Evolutionary conservation across 257 asterid genomes (phyloP).

Genomic region (Verbascum thapsus): DNA sequence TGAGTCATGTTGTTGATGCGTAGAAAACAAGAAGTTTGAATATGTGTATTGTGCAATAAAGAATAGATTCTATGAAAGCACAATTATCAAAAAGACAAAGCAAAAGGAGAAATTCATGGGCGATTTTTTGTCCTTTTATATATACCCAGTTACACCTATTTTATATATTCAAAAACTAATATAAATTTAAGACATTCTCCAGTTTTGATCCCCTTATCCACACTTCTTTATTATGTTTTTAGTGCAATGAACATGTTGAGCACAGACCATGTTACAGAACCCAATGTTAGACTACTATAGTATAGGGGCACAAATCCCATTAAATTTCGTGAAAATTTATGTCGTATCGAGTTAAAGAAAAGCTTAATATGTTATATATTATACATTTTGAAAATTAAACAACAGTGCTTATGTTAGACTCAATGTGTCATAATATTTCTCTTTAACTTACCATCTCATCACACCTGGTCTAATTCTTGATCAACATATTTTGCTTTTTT

Average conservation of each 20-base stretch:
- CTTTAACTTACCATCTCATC: too few species aligned
- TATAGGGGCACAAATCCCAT: conserved; percentile 11
- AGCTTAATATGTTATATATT: too few species aligned
- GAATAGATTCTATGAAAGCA: conserved; percentile 27
- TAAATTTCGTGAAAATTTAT: too few species aligned
- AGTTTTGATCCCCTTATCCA: conserved; percentile 24
- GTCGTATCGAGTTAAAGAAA: too few species aligned
- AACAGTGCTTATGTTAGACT: too few species aligned
- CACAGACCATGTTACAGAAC: conserved; percentile 21
- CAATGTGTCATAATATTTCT: too few species aligned
- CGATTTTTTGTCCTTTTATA: conserved; percentile 32
- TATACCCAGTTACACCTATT: conserved; percentile 23
- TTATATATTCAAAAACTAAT: neutral
- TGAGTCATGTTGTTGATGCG: conserved; percentile 26
- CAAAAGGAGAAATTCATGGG: conserved; percentile 31
- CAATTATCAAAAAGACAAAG: neutral
- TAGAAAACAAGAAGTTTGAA: conserved; percentile 34
- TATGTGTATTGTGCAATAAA: conserved; percentile 7
- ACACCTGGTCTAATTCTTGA: too few species aligned
- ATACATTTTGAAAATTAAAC: too few species aligned
- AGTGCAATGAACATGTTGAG: conserved; percentile 23
- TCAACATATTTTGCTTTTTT: too few species aligned
- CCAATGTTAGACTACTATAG: conserved; percentile 24
- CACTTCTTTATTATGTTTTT: neutral
- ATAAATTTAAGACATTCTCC: conserved; percentile 36